Conservation (phyloP, 768 basidiomycete genomes). For the Kwoniella mangroviensis region DNA sequence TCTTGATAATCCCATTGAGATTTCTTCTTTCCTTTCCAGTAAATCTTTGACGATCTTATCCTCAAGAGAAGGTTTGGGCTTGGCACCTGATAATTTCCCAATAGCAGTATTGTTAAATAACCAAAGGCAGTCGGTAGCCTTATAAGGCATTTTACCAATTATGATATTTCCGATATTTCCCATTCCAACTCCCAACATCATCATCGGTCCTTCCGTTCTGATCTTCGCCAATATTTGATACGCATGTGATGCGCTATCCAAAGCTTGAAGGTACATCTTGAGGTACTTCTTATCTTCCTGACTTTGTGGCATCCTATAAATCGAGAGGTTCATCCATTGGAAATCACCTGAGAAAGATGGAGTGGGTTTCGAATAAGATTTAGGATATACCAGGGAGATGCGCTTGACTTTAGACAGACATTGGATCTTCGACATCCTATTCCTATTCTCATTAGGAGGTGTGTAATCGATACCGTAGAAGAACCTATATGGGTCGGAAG, state of each 20-base stretch:
- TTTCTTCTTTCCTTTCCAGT: background rate
- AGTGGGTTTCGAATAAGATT: background rate
- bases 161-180: background rate
- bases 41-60: background rate
- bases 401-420: background rate
- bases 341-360: background rate
- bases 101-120: background rate
- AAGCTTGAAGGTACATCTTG: background rate
- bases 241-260: background rate
- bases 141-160: background rate
- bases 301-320: background rate
- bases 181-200: background rate
- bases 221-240: background rate
- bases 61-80: background rate
- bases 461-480: constrained; percentile 10
- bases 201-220: background rate
- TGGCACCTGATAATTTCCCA: background rate
- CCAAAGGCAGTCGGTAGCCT: background rate
- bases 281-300: background rate
- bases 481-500: background rate
- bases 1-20: background rate
- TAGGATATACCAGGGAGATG: background rate
- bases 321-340: background rate
- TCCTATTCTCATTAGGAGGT: background rate
- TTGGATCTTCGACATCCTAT: background rate